Conservation (phyloP, 768 basidiomycete species). For the Lactifluus pinguis region DNA sequence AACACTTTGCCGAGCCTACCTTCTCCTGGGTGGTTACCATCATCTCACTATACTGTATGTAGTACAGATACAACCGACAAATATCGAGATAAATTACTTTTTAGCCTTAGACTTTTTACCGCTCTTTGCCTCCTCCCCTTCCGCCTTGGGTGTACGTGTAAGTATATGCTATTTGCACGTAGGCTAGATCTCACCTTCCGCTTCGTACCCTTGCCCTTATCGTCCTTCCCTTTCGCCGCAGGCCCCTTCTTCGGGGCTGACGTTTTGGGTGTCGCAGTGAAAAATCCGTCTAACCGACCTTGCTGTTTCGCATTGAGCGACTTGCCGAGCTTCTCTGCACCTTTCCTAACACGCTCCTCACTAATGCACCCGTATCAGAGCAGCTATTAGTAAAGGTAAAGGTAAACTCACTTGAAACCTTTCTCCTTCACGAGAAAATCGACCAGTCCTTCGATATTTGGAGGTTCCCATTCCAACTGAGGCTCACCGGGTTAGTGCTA, state of each 20-base stretch:
- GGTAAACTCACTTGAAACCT: conserved; percentile 75
- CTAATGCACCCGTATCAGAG: conserved; percentile 32
- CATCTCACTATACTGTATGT: too few relatives aligned
- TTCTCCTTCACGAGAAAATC: conserved; percentile 92
- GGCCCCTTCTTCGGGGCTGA: conserved; percentile 41
- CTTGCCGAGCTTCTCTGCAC: conserved; percentile 87
- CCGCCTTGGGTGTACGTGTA: conserved; percentile 21
- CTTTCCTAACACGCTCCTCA: conserved; percentile 93
- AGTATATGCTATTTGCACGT: background rate
- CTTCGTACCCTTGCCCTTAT: conserved; percentile 30
- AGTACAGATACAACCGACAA: background rate
- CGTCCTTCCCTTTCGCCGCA: conserved; percentile 28
- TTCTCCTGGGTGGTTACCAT: background rate
- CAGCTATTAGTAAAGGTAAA: background rate
- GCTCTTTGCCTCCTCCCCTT: conserved; percentile 26
- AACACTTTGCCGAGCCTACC: background rate
- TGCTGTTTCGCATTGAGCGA: conserved; percentile 88
- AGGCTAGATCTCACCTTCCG: conserved; percentile 39
- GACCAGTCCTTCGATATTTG: conserved; percentile 88
- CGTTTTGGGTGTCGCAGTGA: conserved; percentile 58
- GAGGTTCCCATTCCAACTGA: conserved; percentile 90
- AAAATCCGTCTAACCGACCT: conserved; percentile 93
- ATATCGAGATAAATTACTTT: conserved; percentile 23
- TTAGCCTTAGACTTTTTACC: conserved; percentile 37
- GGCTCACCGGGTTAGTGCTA: background rate